A percentile compares a stretch with the other conserved stretches of the same genome.
phyloP scores from a whole-genome alignment of 768 basidiomycete genomes.

The Candolleomyces eurysporus region DNA sequence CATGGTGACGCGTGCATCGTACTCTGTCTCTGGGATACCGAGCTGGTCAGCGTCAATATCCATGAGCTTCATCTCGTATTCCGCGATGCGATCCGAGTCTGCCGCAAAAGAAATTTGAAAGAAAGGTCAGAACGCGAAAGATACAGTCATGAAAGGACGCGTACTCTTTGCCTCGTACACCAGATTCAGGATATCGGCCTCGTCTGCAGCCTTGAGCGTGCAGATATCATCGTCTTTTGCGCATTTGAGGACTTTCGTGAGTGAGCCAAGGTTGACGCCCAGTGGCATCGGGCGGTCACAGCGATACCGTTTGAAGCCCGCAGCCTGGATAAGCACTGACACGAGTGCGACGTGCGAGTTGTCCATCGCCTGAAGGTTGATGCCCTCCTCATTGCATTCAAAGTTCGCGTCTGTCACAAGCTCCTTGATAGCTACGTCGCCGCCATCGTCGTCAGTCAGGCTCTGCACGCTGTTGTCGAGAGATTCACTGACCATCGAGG shows the following conservation, averaged over 20 bases:
- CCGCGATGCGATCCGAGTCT: constrained; percentile 93
- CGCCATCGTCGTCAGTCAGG: neutral
- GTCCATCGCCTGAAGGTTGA: constrained; percentile 97
- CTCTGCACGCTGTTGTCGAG: neutral
- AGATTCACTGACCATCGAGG: constrained; percentile 69
- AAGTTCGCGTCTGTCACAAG: constrained; percentile 98
- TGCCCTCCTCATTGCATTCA: constrained; percentile 93
- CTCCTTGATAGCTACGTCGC: constrained; percentile 83
- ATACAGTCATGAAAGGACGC: neutral
- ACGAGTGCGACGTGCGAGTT: constrained; percentile 99
- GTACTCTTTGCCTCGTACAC: constrained; percentile 88
- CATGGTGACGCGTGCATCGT: constrained; percentile 91
- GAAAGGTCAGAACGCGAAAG: neutral
- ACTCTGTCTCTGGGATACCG: constrained; percentile 95
- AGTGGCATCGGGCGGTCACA: constrained; percentile 95
- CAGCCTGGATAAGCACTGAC: constrained; percentile 72
- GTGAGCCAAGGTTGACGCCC: constrained; percentile 80
- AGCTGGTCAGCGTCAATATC: constrained; percentile 96
- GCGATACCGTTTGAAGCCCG: constrained; percentile 84
- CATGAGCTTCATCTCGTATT: constrained; percentile 99
- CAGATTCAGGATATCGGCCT: constrained; percentile 83
- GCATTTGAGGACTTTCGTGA: constrained; percentile 96
- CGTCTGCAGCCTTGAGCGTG: constrained; percentile 88
- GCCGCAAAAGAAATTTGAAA: constrained; percentile 5
- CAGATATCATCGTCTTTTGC: constrained; percentile 95